Base-by-base conservation (phyloP, 108 stramenopile genomes). In the Nitzschia inconspicua region DNA sequence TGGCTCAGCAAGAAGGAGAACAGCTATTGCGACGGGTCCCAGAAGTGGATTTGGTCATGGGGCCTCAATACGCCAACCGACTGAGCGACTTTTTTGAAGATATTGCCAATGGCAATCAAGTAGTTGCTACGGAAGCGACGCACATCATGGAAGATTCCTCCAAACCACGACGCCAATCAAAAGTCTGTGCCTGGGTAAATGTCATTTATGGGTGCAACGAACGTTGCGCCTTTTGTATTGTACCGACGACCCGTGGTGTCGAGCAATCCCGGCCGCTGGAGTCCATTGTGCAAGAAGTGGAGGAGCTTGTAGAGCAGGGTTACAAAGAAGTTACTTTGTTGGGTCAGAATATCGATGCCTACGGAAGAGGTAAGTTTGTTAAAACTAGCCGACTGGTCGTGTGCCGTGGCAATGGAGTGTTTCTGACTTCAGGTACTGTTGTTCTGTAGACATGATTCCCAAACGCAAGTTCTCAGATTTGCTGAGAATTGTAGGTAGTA, bases 171-270 rank as follows among this genome's bases (percentile, higher is more conserved):
- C 70, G 98, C 2, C 61, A 68, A 26, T 88, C 84, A 20, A 76
- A 76, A 14, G 80, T 87, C 2, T 82, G 88, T 57, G 96, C 95
- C 2, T 98, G 95, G 95, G 96, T 97, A 19, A 97, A 96, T 80
- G 91, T 98, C 4, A 95, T 95, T 61, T 89, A 89, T 48, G 91
- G 98, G 16, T 98, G 98, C 78, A 98, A 98, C 68, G 98, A 98
- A 71, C 80, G 93, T 44, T 98, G 98, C 75, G 88, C 96, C 18
- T 97, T 96, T 73, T 98, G 98, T 64, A 94, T 98, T 40, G 98
- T 98, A 7, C 98, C 98, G 5, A 91, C 87, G 41, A 95, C 94
- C 25, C 63, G 97, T 35, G 97, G 97, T 13, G 92, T 97, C 14
- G 98, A 98, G 77, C 96, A 97, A 67, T 88, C 86, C 20, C 85